Conservation (phyloP, 768 basidiomycete genomes). For the Panus rudis region DNA sequence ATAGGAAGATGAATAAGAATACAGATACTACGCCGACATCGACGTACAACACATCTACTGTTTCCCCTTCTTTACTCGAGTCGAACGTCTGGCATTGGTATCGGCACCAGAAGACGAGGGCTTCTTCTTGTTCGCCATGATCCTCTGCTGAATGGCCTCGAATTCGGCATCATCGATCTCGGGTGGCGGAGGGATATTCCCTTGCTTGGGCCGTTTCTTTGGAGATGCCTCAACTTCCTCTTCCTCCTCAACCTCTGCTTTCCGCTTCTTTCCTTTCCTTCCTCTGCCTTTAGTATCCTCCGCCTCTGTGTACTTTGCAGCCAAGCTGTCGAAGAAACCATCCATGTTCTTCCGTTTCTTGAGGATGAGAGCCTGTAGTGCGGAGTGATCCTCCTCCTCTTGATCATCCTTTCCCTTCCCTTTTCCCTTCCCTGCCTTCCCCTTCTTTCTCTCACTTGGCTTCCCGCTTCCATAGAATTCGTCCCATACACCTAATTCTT, state of each 20-base stretch:
- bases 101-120: constrained; percentile 18
- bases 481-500: constrained; percentile 90
- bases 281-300: constrained; percentile 36
- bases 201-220: constrained; percentile 41
- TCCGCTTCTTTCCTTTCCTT: constrained; percentile 43
- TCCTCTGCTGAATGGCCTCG: constrained; percentile 48
- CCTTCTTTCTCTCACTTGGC: constrained; percentile 48
- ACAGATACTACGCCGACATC: too few relatives aligned
- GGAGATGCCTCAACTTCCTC: constrained; percentile 33
- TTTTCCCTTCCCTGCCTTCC: constrained; percentile 41
- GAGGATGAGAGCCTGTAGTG: constrained; percentile 74
- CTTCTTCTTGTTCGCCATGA: constrained; percentile 37
- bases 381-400: constrained; percentile 57
- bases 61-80: constrained; percentile 1
- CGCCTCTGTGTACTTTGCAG: constrained; percentile 62
- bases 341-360: constrained; percentile 67
- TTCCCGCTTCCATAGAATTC: constrained; percentile 83
- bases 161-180: constrained; percentile 66
- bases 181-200: constrained; percentile 35
- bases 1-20: too few relatives aligned
- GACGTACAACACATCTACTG: too few relatives aligned
- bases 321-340: constrained; percentile 68
- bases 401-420: constrained; percentile 23
- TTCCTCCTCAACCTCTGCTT: constrained; percentile 34
- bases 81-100: constrained; percentile 17